Percentiles rank a stretch among this genome's conserved stretches.
phyloP scores from a whole-genome alignment of 2,329 filamentous ascomycete species.

The Scedosporium minutisporum region DNA sequence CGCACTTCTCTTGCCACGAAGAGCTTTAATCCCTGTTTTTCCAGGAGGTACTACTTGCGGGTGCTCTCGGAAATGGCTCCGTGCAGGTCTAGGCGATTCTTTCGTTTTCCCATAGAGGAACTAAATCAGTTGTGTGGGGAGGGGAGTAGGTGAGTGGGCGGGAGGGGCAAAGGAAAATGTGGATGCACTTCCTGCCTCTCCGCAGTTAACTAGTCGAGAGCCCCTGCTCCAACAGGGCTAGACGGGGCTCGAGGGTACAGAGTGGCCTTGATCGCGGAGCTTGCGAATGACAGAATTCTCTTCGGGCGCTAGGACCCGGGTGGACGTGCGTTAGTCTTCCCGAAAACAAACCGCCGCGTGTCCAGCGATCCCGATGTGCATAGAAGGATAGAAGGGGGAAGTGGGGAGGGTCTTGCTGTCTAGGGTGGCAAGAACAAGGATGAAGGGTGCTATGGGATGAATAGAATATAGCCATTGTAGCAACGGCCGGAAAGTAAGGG shows the following conservation, averaged over 20 bases:
- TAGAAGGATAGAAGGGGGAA: background rate
- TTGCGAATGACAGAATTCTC: background rate
- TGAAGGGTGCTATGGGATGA: background rate
- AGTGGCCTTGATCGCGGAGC: background rate
- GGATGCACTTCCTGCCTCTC: background rate
- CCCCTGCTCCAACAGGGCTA: background rate
- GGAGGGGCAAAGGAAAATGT: background rate
- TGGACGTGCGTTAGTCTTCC: background rate
- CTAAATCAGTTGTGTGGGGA: no score
- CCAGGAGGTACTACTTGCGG: no score
- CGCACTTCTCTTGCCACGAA: no score
- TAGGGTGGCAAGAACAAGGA: background rate
- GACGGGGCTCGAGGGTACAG: background rate
- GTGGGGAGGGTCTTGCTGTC: background rate
- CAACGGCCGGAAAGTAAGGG: background rate
- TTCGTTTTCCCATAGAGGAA: no score
- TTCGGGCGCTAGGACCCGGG: background rate
- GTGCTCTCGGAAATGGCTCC: no score
- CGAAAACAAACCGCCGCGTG: background rate
- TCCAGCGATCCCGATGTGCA: background rate
- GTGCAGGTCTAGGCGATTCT: no score
- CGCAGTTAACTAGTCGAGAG: no score
- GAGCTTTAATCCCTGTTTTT: no score
- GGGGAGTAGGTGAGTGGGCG: no score
- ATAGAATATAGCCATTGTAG: background rate